Evolutionary conservation across 1,139 yeast genomes (phyloP), one percentile per base, ranked within the genome.

Genomic region (Blastobotrys raffinosifermentans): DNA sequence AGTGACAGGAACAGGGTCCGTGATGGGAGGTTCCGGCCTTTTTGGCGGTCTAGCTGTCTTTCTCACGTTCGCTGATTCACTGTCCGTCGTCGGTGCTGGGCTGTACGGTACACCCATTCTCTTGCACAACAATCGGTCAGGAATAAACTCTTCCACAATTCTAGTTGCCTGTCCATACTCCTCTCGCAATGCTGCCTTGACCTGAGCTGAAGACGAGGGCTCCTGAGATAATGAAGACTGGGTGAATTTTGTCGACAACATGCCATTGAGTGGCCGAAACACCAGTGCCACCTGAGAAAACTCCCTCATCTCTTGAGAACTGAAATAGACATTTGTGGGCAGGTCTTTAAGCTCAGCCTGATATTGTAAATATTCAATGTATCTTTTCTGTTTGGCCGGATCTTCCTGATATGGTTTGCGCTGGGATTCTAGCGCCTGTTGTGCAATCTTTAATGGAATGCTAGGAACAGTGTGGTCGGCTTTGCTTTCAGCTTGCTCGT

Each of bases 251-350:
- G 39, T 37, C 8, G 60, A 54, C 45, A 58, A 49, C 17, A 46
- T 46, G 7, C 60, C 59, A 6, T 44, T 34, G 22, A 55, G 40
- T 2, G 60, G 56, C 22, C 50, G 43, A 38, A 57, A 57, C 29
- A 57, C 41, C 13, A 38, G 31, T 2, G 62, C 63, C 10, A 54
- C 56, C 30, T 45, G 44, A n/a, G 38, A 37, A 35, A 58, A 58
- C 38, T 57, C 62, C 7, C 37, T 29, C 13, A 50, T 39, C 33
- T 56, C 61, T 20, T 25, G 18, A 21, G 19, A 21, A 31, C 9
- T 17, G 19, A n/a, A 31, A 35, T 11, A 20, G 20, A 32, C 37
- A 8, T 22, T 14, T 29, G 20, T 8, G 15, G 11, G 11, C 18
- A 11, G n/a, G 13, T 26, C 32, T 32, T 19, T 4, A 10, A 18